Evolutionary conservation across 2,329 filamentous ascomycete genomes (phyloP), one percentile per base, ranked within the genome.

Genomic region (Lecanicillium sp.): DNA sequence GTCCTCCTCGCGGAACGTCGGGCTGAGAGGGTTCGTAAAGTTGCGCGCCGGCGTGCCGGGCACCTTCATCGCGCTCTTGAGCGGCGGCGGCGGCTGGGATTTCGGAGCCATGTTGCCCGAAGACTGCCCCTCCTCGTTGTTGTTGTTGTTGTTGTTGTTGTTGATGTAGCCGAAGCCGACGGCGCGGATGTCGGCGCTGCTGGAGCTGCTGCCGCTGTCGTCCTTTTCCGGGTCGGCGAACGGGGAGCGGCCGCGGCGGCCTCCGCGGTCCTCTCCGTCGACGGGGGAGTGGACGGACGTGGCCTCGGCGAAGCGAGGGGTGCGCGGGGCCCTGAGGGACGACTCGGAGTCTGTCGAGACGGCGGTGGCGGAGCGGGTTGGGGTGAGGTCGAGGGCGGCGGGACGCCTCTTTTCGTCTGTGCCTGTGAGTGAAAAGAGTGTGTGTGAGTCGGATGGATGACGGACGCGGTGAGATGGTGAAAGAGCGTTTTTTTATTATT

Each of bases 141-240:
- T n/a, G n/a, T n/a, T n/a, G 60, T 83, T 75, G 51, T 83, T 72
- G 63, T 72, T 69, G 69, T 72, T 64, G 57, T 75, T 75, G 58
- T 80, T 76, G 62, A 96, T 86, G 70, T 95, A 96, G 64, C 90
- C 90, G 67, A 97, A 96, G 56, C 90, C 90, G 55, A 95, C 80
- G 69, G 95, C 90, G 51, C 84, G 87, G 26, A 90, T 86, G 62
- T 89, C 84, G 46, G 83, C 71, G 30, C 63, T 86, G 78, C n/a
- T n/a, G n/a, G n/a, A n/a, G n/a, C n/a, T n/a, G 45, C 78, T 72
- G 56, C 73, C 69, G 30, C 56, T 48, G 63, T 79, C 72, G 36
- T 75, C 74, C 54, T 69, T 72, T 35, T 79, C 75, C 40, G 76
- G 74, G 53, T 83, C 77, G 57, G 74, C 72, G 58, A 86, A 86